A percentile compares a stretch with the other conserved stretches of the same genome.
These are phyloP conservation scores for Candida pseudofarinosa DNA, from an alignment of 805 yeast species.

Conservation along the genomic window DNA sequence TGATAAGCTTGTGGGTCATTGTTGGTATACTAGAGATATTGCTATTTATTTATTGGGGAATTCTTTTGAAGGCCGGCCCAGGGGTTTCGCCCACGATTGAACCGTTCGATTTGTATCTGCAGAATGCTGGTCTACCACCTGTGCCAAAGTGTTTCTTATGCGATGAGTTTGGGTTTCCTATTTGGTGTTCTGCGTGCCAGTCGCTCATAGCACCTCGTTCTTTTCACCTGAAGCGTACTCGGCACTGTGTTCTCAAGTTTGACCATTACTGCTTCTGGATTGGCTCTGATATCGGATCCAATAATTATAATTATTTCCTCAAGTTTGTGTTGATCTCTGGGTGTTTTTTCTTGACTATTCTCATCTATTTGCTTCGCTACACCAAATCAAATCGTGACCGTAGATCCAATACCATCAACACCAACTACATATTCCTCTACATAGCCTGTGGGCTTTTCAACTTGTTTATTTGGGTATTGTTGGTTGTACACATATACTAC, in stretches of 20 bases:
- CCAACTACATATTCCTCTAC: constrained; percentile 47
- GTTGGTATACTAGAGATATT: constrained; percentile 18
- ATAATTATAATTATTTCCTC: constrained; percentile 58
- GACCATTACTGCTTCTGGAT: constrained; percentile 86
- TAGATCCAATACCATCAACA: constrained; percentile 29
- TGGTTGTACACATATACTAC: constrained; percentile 41
- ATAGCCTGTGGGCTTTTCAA: constrained; percentile 37
- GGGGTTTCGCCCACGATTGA: constrained; percentile 41
- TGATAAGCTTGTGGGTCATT: constrained; percentile 35
- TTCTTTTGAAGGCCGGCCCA: constrained; percentile 51
- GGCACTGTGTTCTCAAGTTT: constrained; percentile 63
- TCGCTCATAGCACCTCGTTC: constrained; percentile 63
- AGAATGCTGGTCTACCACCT: constrained; percentile 15
- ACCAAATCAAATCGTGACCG: constrained; percentile 20
- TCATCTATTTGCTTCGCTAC: constrained; percentile 22
- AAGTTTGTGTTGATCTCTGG: constrained; percentile 43
- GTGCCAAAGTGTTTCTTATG: constrained; percentile 64
- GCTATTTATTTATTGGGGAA: constrained; percentile 38
- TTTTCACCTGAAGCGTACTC: constrained; percentile 60
- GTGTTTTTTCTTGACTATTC: constrained; percentile 26
- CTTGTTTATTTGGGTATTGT: constrained; percentile 32
- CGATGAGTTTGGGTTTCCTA: constrained; percentile 69
- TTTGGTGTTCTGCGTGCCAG: constrained; percentile 67
- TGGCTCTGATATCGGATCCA: constrained; percentile 66
- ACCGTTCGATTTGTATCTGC: constrained; percentile 29